Conservation (phyloP, 208 protist species). For the Trypanosoma vivax region DNA sequence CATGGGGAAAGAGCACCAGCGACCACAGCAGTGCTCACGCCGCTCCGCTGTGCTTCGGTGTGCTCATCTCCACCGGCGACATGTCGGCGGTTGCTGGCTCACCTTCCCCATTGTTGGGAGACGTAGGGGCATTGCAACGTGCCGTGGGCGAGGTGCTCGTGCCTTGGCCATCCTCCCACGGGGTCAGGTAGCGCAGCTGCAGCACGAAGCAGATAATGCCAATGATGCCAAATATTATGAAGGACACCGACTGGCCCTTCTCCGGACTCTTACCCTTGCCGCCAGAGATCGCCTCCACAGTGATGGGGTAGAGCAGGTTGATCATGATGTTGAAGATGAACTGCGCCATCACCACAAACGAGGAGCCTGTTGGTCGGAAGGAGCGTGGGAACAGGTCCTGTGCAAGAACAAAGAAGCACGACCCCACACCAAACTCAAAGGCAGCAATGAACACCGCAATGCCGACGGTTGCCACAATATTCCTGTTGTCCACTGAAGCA, state of each 20-base stretch:
- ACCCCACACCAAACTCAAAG: constrained; percentile 70
- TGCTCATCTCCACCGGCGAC: no score
- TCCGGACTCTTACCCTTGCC: constrained; percentile 74
- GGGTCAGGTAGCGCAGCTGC: constrained; percentile 68
- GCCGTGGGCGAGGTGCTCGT: no score
- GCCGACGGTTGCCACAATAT: constrained; percentile 67
- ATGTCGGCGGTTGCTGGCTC: no score
- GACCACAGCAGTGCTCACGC: no score
- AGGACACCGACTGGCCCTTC: constrained; percentile 80
- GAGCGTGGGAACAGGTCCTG: constrained; percentile 79
- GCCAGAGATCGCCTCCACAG: constrained; percentile 69
- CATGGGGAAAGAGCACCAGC: no score
- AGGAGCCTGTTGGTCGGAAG: constrained; percentile 68
- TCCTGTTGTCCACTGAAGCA: constrained; percentile 29
- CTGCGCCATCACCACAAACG: constrained; percentile 55
- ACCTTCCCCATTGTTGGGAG: no score
- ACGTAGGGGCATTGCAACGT: no score
- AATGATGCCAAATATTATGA: constrained; percentile 80
- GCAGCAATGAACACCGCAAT: constrained; percentile 72
- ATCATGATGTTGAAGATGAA: constrained; percentile 88
- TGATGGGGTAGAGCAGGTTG: constrained; percentile 82
- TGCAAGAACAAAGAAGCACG: constrained; percentile 77
- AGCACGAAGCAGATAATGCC: constrained; percentile 67
- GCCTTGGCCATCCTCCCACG: constrained; percentile 33
- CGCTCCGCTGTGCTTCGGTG: no score